Percentiles rank a stretch among this genome's conserved stretches.
Conservation (phyloP, 805 yeast genomes). For the Ogataea henricii region DNA sequence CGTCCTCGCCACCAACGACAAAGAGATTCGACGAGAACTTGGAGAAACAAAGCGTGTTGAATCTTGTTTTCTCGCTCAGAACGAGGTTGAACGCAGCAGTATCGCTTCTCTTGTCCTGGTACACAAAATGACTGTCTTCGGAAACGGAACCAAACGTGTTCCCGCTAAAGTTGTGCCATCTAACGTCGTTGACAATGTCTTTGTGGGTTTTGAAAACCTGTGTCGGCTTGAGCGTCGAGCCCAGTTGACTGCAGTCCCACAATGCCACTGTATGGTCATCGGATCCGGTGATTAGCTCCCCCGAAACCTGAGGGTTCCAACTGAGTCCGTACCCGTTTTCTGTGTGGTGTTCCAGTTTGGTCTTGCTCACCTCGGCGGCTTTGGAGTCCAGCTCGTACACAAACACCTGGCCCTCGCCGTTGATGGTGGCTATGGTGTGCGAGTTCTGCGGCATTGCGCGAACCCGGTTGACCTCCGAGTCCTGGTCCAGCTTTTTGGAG, state of each 20-base stretch:
- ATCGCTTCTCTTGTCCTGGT: slow-evolving; percentile 53
- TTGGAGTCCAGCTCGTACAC: slow-evolving; percentile 45
- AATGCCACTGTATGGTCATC: slow-evolving; percentile 67
- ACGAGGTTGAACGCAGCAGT: slow-evolving; percentile 26
- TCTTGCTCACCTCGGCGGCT: slow-evolving; percentile 25
- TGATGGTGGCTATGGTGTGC: slow-evolving; percentile 60
- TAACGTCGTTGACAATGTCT: slow-evolving; percentile 73
- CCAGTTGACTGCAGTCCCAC: slow-evolving; percentile 49
- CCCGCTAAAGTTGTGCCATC: slow-evolving; percentile 61
- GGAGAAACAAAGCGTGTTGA: slow-evolving; percentile 69
- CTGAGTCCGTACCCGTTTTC: slow-evolving; percentile 76
- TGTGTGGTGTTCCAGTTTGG: slow-evolving; percentile 50
- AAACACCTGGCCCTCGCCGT: slow-evolving; percentile 63
- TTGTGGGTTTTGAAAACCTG: slow-evolving; percentile 42
- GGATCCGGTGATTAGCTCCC: slow-evolving; percentile 58
- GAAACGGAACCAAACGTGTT: slow-evolving; percentile 69
- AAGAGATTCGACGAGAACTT: slow-evolving; percentile 58
- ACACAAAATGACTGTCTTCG: slow-evolving; percentile 59
- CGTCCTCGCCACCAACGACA: slow-evolving; percentile 71
- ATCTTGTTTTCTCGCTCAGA: slow-evolving; percentile 39
- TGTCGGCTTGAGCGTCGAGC: slow-evolving; percentile 25
- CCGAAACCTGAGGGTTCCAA: slow-evolving; percentile 55
- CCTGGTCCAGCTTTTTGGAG: slow-evolving; percentile 59
- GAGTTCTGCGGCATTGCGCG: slow-evolving; percentile 67
- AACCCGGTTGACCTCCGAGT: slow-evolving; percentile 71